A percentile compares a stretch with the other conserved stretches of the same genome.
Conservation (phyloP, 352 stramenopile species). For the Globisporangium radiosum region DNA sequence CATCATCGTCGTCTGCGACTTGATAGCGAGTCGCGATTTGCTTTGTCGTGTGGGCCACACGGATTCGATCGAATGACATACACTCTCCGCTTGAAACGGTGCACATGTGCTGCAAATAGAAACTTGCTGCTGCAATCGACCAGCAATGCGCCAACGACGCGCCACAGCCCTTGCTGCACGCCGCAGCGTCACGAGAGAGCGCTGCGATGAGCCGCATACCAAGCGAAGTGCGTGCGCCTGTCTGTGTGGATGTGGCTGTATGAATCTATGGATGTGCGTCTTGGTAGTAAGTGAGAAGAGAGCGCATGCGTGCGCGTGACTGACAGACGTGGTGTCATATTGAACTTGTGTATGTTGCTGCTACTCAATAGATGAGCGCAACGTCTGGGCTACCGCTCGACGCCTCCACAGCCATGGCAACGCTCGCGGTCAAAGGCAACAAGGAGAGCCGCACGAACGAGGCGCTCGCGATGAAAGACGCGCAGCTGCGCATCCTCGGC, state of each 20-base stretch:
- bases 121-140: no score
- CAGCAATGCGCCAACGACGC: no score
- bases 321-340: neutral
- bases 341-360: neutral
- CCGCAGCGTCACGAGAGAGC: neutral
- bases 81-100: no score
- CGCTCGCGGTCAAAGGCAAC: conserved; percentile 59
- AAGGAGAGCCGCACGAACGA: conserved; percentile 87
- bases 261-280: no score
- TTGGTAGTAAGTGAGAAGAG: no score
- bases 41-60: no score
- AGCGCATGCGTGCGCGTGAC: no score
- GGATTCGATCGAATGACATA: no score
- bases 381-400: neutral
- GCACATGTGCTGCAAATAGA: no score
- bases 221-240: conserved; percentile 4
- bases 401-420: conserved; percentile 13
- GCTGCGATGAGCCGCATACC: conserved; percentile 10
- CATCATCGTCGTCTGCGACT: no score
- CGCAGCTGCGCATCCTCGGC: conserved; percentile 93
- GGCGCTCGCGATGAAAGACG: conserved; percentile 94
- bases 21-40: no score
- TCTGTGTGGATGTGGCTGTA: no score
- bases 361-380: neutral
- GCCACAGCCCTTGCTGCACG: neutral